A percentile compares a stretch with the other conserved stretches of the same genome.
Conservation (phyloP, 306 rosid genomes). For the Cicer yamashitae region DNA sequence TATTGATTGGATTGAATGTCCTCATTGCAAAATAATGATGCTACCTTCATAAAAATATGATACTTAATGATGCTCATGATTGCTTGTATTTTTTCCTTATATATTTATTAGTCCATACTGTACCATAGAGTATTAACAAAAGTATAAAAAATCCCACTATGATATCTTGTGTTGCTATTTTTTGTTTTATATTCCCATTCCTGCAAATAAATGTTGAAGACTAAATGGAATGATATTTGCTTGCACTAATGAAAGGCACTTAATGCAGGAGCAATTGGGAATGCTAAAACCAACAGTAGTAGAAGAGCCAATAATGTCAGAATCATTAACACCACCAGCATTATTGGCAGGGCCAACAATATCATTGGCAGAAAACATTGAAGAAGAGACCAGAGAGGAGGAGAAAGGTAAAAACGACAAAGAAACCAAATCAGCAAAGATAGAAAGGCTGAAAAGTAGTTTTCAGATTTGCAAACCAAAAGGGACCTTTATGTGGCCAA, state of each 20-base stretch:
- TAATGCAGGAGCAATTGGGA: conserved; percentile 65
- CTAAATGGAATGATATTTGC: conserved; percentile 1
- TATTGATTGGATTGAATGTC: background rate
- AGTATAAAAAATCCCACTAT: background rate
- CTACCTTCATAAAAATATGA: background rate
- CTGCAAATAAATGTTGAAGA: background rate
- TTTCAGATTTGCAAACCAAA: conserved; percentile 81
- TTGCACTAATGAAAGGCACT: conserved; percentile 36
- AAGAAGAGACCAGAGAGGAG: conserved; percentile 43
- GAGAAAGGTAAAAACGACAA: conserved; percentile 39
- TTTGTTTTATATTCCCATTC: background rate
- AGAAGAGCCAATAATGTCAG: conserved; percentile 56
- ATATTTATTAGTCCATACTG: background rate
- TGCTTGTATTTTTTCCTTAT: background rate
- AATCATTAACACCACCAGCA: conserved; percentile 45
- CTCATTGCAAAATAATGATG: conserved; percentile 22
- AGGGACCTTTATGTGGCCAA: conserved; percentile 79
- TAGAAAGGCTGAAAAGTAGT: conserved; percentile 78
- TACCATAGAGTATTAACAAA: background rate
- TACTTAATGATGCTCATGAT: background rate
- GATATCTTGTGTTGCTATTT: background rate
- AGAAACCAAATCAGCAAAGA: conserved; percentile 51
- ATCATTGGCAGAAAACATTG: conserved; percentile 47
- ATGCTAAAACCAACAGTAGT: conserved; percentile 47
- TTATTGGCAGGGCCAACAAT: conserved; percentile 44